Conservation (phyloP, 139 green algal genomes). For the Penium margaritaceum region DNA sequence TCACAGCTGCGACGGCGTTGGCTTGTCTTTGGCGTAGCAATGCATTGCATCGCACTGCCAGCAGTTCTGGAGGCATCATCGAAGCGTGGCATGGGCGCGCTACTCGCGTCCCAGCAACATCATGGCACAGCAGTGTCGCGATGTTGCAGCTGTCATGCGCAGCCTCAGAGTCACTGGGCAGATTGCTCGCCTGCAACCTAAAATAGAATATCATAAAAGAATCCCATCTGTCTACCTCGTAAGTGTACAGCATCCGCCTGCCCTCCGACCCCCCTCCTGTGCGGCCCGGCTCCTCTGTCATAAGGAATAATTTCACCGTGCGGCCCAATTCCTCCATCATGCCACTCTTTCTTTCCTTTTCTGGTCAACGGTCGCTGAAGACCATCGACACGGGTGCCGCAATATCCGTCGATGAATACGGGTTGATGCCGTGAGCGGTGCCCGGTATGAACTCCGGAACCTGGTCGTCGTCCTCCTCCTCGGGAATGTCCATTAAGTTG, state of each 20-base stretch:
- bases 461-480: background rate
- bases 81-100: too few species aligned
- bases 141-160: too few species aligned
- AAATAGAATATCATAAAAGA: background rate
- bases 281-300: too few species aligned
- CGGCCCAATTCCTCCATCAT: too few species aligned
- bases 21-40: too few species aligned
- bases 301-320: too few species aligned
- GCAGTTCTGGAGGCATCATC: too few species aligned
- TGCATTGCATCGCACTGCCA: too few species aligned
- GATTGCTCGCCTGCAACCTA: background rate
- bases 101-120: too few species aligned
- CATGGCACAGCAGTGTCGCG: too few species aligned
- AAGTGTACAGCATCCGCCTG: background rate
- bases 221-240: background rate
- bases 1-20: too few species aligned
- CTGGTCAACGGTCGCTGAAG: slow-evolving; percentile 2
- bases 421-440: background rate
- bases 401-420: slow-evolving; percentile 3
- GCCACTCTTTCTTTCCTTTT: background rate
- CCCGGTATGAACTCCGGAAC: slow-evolving; percentile 19
- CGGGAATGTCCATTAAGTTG: slow-evolving; percentile 7
- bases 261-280: background rate
- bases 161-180: background rate
- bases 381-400: slow-evolving; percentile 18